phyloP scores from a whole-genome alignment of 75 land plant genomes.

The Selaginella moellendorffii region DNA sequence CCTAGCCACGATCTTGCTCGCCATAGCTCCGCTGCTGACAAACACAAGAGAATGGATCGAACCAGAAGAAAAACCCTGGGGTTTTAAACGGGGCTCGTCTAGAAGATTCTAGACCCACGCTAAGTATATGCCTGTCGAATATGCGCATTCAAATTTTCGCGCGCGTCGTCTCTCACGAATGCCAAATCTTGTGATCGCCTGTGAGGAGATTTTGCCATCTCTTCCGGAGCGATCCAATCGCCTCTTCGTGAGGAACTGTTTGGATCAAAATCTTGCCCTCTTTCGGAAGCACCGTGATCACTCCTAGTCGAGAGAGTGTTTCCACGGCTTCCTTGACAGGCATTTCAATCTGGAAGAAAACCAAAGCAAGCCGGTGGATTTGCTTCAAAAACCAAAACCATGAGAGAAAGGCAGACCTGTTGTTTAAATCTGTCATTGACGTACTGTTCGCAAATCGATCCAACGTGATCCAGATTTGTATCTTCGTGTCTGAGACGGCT shows the following conservation, averaged over 20 bases:
- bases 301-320: slow-evolving; percentile 42
- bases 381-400: background rate
- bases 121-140: no score
- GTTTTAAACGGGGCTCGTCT: no score
- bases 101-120: no score
- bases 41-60: no score
- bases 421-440: slow-evolving; percentile 49
- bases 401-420: slow-evolving; percentile 32
- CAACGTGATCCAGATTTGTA: background rate
- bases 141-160: no score
- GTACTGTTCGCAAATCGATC: slow-evolving; percentile 45
- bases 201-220: background rate
- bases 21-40: no score
- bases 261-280: slow-evolving; percentile 12
- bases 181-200: no score
- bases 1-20: background rate
- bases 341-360: slow-evolving; percentile 55
- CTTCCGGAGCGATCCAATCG: background rate
- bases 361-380: background rate
- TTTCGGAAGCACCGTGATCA: slow-evolving; percentile 27
- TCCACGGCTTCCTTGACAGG: slow-evolving; percentile 48
- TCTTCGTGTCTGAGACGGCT: slow-evolving; percentile 24
- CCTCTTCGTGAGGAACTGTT: background rate
- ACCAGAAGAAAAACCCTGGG: no score
- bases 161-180: no score